Base-by-base conservation (phyloP, 2,329 filamentous ascomycete genomes). In the Diaporthe sp. region DNA sequence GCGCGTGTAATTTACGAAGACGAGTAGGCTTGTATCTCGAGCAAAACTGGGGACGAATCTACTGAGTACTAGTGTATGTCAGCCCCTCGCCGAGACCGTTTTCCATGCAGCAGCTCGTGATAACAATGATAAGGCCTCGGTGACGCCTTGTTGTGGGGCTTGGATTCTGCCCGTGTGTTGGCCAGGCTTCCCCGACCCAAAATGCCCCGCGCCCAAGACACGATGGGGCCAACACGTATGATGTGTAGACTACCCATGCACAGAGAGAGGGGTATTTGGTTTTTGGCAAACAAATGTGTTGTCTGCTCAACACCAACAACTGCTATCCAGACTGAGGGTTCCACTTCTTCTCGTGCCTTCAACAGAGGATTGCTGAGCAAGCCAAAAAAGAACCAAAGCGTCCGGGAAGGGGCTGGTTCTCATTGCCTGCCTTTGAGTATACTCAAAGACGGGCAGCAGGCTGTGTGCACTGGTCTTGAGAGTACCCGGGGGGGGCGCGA, bases 111-210 rank as follows among this genome's bases (percentile, higher is more conserved):
- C 44, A 37, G 44, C 30, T 37, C 7, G 63, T 51, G 44, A 66
- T 51, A 8, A 30, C 63, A 27, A 39, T 37, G 63, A 51, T 51
- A 66, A 66, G 63, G 63, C 63, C 30, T 66, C 30, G 44, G 61
- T 66, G 61, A 66, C 8, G 63, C 32, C 47, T 39, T 27, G 15
- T 17, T 51, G 63, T 68, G 63, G 63, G 47, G n/a, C 63, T n/a
- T n/a, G 47, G 63, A 68, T 68, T 68, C 63, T 53, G 63, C 63
- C 47, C n/a, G 63, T 47, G 32, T 39, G 63, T 53, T 68, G 63
- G 63, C 63, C 63, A 37, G 63, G 63, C 63, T 32, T 37, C 44
- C 63, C 27, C 50, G 59, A 35, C 15, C 39, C n/a, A n/a, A 47
- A 51, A 37, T 66, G 63, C 63, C 63, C 63, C 44, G 63, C 44